Evolutionary conservation across 192 early-diverging fungal genomes (phyloP), one percentile per base, ranked within the genome.

Genomic region (Pilaira anomala): DNA sequence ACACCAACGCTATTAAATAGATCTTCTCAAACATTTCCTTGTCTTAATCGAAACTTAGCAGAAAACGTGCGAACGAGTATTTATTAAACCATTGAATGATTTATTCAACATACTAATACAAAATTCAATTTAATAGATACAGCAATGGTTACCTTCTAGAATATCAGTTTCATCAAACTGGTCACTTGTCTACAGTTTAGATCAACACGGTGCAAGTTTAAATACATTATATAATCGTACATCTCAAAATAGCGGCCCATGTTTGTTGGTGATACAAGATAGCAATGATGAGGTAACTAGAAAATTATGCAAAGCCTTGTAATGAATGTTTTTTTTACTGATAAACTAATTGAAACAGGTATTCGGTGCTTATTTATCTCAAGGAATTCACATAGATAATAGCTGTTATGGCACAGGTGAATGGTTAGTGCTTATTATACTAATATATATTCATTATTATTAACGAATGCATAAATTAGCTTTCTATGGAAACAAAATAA

Each of bases 171-270:
- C 89, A 4, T 76, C 85, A 41, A 83, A 76, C 54, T 95, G 92
- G 91, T 82, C 79, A 19, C 80, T 98, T 25, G 67, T 94, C 7
- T 98, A 96, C 75, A 91, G 88, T 56, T 82, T 95, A 53, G 93
- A 95, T 57, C 88, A 93, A 66, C 93, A 98, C 72, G 96, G 96
- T 1, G 91, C 90, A 51, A 90, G 87, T 67, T 77, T 98, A 59
- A 76, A 84, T 29, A 95, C 96, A 5, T 77, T 98, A 60, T 92
- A 89, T 63, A 48, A 77, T 46, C 73, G 72, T 2, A 80, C 80
- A 41, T 75, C 25, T 51, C 28, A 83, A 29, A 71, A 71, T 60
- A 83, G 86, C 66, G 87, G 86, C 7, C 85, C 90, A 1, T 73
- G 80, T 58, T 41, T 93, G 16, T 50, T 93, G 56, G 83, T 81